Evolutionary conservation across 78 protist genomes (phyloP), one percentile per base, ranked within the genome.

Genomic region (Dictyostelium brefeldianum): DNA sequence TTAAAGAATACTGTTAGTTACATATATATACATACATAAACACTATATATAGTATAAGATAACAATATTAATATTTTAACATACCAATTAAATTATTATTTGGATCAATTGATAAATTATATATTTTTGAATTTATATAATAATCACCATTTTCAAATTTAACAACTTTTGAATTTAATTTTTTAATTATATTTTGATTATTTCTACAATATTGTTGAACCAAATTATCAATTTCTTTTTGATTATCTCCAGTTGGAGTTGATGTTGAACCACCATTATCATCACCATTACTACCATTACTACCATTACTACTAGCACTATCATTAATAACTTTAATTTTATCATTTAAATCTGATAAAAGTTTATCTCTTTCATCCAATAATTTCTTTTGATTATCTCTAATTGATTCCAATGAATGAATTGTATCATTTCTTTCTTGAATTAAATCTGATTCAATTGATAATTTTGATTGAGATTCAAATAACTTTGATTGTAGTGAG

Each of bases 81-180:
- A 36, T 62, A 62, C 70, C 70, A 22, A 62, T 62, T 62, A 62
- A 62, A 62, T 62, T 17, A 62, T 29, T 31, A 62, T 62, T 62
- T 11, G 12, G 18, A 57, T 57, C 67, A 67, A 29, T 29, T 29
- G 43, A 25, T 31, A 67, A 31, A 29, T 36, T 67, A 67, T 67
- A 67, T 12, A 67, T 31, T 20, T 29, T 67, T 67, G 75, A 67
- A 31, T 67, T 67, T 31, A 67, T 36, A 67, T 29, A 29, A 18
- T 67, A 67, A 67, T 67, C 75, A 67, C 75, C 75, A 67, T 31
- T 31, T 31, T 67, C 75, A 6, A 67, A 67, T 67, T 67, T 67
- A 67, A 29, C 14, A 41, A 67, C 27, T 31, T 67, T 67, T 20
- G 47, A 29, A 27, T 67, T 67, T 14, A 29, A 29, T 31, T 67